Evolutionary conservation across 1,284 basidiomycete species (phyloP).

Genomic region (Tausonia pullulans): DNA sequence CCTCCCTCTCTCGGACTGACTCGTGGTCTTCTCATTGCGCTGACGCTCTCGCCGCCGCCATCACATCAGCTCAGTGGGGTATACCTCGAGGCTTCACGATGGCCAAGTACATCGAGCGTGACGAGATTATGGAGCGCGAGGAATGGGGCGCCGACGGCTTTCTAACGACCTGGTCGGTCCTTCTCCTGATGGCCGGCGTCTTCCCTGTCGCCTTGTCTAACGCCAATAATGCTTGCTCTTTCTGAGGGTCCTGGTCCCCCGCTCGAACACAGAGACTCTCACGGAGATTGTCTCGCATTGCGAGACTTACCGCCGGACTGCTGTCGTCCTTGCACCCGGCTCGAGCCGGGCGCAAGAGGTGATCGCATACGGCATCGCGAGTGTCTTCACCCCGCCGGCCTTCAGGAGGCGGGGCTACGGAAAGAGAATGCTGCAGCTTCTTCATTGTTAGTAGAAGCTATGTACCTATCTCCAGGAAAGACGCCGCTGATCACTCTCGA

Average conservation of each 20-base stretch:
- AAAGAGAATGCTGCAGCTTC: background rate
- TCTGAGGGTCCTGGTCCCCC: conserved; percentile 1
- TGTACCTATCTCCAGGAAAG: background rate
- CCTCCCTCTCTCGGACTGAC: background rate
- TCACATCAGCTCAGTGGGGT: conserved; percentile 5
- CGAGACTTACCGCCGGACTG: conserved; percentile 4
- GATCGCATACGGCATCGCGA: conserved; percentile 1
- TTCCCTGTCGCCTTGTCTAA: background rate
- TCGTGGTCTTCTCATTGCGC: background rate
- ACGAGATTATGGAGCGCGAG: conserved; percentile 8
- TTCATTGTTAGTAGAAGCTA: background rate
- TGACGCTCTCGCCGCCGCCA: background rate
- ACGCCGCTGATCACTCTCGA: background rate
- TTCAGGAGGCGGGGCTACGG: conserved; percentile 1
- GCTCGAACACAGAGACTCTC: background rate
- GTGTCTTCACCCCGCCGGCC: background rate
- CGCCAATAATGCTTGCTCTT: too few relatives aligned
- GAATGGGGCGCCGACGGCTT: background rate
- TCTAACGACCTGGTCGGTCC: conserved; percentile 4
- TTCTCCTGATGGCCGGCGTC: background rate
- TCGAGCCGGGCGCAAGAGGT: background rate
- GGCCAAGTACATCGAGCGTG: conserved; percentile 6
- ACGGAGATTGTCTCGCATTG: conserved; percentile 6
- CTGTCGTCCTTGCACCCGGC: background rate
- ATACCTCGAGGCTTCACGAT: conserved; percentile 1